Conservation (phyloP, 176 grass and related monocot species). For the Alopecurus myosuroides region DNA sequence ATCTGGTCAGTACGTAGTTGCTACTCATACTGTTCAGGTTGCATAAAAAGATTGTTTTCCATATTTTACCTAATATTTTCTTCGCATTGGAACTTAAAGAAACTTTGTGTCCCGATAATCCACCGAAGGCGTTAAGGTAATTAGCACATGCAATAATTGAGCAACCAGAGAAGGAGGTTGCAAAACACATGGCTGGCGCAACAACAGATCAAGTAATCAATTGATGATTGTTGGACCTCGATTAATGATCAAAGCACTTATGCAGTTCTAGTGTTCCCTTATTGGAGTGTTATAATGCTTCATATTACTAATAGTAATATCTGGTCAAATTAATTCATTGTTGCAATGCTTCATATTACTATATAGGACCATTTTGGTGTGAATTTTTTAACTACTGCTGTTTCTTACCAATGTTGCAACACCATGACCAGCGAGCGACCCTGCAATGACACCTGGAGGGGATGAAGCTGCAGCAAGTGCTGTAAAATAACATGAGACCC, state of each 20-base stretch:
- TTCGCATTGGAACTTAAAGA: background rate
- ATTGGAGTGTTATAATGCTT: background rate
- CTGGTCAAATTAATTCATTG: background rate
- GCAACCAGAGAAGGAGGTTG: background rate
- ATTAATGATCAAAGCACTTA: background rate
- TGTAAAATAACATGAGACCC: conserved; percentile 35
- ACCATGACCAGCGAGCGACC: conserved; percentile 84
- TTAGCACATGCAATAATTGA: background rate
- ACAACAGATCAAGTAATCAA: background rate
- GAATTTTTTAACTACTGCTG: background rate
- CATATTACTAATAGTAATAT: no score
- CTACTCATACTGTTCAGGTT: background rate
- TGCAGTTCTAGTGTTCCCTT: background rate
- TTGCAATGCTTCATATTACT: background rate
- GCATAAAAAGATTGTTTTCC: background rate
- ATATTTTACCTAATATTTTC: background rate
- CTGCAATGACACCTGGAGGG: conserved; percentile 88
- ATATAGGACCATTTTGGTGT: background rate
- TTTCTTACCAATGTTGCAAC: conserved; percentile 87
- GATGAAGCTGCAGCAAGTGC: conserved; percentile 96
- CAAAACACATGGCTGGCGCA: background rate
- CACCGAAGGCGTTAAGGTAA: background rate
- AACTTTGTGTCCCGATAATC: background rate
- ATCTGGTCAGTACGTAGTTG: background rate
- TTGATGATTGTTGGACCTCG: background rate